phyloP scores from a whole-genome alignment of 768 basidiomycete genomes.

The Mycena crocata region DNA sequence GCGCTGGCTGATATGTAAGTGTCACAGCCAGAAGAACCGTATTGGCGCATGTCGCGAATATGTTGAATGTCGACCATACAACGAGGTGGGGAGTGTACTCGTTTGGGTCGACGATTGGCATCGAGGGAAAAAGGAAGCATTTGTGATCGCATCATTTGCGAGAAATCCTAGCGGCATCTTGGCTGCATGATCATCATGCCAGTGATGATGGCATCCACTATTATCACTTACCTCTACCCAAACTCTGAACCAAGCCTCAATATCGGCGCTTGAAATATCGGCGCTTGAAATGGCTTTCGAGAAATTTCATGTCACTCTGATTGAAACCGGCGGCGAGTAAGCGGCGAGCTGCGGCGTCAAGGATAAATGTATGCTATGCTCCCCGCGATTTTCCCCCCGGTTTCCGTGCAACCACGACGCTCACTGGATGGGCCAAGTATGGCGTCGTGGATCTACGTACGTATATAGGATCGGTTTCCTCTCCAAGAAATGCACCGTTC shows the following conservation, averaged over 20 bases:
- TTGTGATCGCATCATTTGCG: neutral
- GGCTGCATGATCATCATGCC: no score
- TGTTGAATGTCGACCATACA: slow-evolving; percentile 26
- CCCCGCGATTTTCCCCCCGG: neutral
- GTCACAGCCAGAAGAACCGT: slow-evolving; percentile 14
- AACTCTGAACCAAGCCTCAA: no score
- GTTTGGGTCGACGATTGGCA: slow-evolving; percentile 17
- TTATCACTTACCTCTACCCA: no score
- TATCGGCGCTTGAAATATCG: no score
- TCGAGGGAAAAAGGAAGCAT: neutral
- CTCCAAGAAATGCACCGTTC: neutral
- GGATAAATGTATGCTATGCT: neutral
- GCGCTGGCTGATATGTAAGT: slow-evolving; percentile 13
- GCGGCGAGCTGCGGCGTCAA: neutral
- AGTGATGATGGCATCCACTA: no score
- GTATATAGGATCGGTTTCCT: neutral
- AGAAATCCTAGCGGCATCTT: no score
- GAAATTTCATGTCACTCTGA: neutral
- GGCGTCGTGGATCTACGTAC: neutral
- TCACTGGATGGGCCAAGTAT: neutral
- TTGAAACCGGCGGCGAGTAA: neutral
- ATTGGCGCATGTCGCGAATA: slow-evolving; percentile 10
- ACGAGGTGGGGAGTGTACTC: slow-evolving; percentile 17
- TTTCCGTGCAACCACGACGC: neutral
- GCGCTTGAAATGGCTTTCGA: no score